phyloP scores from a whole-genome alignment of 352 stramenopile species.

The Globisporangium solare region DNA sequence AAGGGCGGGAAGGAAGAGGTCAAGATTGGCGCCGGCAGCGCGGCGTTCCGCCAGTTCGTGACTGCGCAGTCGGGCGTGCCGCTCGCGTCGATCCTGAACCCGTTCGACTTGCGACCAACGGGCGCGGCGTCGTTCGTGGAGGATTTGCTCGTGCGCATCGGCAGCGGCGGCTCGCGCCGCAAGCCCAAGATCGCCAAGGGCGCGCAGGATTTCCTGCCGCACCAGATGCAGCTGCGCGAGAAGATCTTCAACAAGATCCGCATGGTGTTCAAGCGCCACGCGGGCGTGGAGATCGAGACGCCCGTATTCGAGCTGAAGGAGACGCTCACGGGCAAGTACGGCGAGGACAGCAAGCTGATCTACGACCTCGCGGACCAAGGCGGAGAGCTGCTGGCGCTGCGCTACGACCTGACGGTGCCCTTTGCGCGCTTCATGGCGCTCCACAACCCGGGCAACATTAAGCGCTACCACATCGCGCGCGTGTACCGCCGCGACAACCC shows the following conservation, averaged over 20 bases:
- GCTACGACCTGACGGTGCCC: constrained; percentile 98
- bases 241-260: constrained; percentile 97
- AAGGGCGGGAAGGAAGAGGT: constrained; percentile 64
- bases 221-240: constrained; percentile 96
- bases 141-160: constrained; percentile 57
- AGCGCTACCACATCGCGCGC: constrained; percentile 97
- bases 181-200: constrained; percentile 90
- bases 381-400: constrained; percentile 91
- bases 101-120: constrained; percentile 56
- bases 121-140: constrained; percentile 49
- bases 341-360: constrained; percentile 99
- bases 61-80: constrained; percentile 4
- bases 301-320: constrained; percentile 99
- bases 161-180: constrained; percentile 66
- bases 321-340: constrained; percentile 98
- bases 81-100: constrained; percentile 24
- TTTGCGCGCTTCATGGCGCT: constrained; percentile 98
- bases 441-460: constrained; percentile 97
- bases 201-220: constrained; percentile 93
- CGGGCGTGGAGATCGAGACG: constrained; percentile 97
- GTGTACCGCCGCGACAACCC: constrained; percentile 97
- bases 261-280: constrained; percentile 97
- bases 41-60: constrained; percentile 55
- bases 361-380: constrained; percentile 99
- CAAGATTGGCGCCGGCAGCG: constrained; percentile 60